A percentile compares a stretch with the other conserved stretches of the same genome.
Evolutionary conservation across 179 eudicot species (phyloP).

Genomic region (Silene coronaria): DNA sequence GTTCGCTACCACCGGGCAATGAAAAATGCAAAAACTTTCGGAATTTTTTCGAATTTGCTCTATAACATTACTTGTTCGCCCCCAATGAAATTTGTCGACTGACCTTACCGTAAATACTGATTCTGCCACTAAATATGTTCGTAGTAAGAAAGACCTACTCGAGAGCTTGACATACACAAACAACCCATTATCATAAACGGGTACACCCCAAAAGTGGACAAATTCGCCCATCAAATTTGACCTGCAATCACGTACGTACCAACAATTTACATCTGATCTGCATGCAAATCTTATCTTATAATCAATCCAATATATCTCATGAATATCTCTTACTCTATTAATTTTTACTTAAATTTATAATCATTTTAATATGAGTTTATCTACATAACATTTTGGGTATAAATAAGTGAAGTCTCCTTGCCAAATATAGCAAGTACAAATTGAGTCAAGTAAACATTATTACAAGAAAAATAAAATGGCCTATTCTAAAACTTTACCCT

Average conservation of each 20-base stretch:
- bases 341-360: neutral
- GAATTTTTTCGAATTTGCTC: no score
- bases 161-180: no score
- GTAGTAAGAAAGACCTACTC: no score
- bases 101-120: no score
- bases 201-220: neutral
- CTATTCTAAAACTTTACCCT: neutral
- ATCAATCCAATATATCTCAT: neutral
- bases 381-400: slow-evolving; percentile 5
- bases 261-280: slow-evolving; percentile 17
- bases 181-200: neutral
- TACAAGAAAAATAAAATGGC: slow-evolving; percentile 3
- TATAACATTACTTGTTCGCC: no score
- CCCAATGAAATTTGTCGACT: no score
- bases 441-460: neutral
- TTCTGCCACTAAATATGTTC: no score
- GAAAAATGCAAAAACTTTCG: no score
- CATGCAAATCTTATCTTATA: neutral
- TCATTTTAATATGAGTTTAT: no score
- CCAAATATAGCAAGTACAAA: neutral
- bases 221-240: neutral
- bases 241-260: neutral
- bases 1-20: no score
- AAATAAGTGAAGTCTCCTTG: slow-evolving; percentile 11
- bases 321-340: neutral